Evolutionary conservation across 371 early-diverging fungal species (phyloP), one percentile per base, ranked within the genome.

Genomic region (Catenaria anguillulae): DNA sequence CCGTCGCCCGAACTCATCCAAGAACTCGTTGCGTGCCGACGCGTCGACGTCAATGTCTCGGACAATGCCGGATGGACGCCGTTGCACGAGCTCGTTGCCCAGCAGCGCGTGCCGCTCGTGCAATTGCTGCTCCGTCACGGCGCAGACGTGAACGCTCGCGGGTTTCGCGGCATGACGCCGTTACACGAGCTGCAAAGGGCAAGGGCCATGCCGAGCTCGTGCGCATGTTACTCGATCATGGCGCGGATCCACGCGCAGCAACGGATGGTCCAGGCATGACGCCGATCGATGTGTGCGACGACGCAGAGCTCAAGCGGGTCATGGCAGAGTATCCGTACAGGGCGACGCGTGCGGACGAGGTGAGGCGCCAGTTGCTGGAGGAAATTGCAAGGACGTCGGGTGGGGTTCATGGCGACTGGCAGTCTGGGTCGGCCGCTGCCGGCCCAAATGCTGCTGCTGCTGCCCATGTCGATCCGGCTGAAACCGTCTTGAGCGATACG

Each of bases 11-110:
- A 33, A 6, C 15, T 34, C 19, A 33, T 55, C n/a, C 33, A 13
- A 13, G 60, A 60, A 5, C 46, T 37, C 17, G 60, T 60, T 1
- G 46, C 37, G 21, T 29, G 60, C 29, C 42, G 60, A 12, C 6
- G n/a, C 19, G 34, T 37, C 42, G 33, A 29, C 60, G 60, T 34
- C 31, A 37, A 23, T n/a, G 33, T 31, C 8, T 19, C 31, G 40
- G 58, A 58, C 42, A 58, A 58, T 35, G 58, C 58, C 31, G 58
- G 58, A 26, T 58, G 58, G 58, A 58, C 58, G 26, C 58, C 58
- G 15, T 24, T 58, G 21, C 60, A 60, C 46, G 60, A 60, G 26
- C 6, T 40, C 29, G 33, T 40, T 33, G 21, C 42, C 1, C 26
- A 33, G 29, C n/a, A 12, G 29, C 58, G 31, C 58, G 21, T 21